Evolutionary conservation across 2,329 filamentous ascomycete species (phyloP).

Genomic region (Cadophora luteo-olivacea): DNA sequence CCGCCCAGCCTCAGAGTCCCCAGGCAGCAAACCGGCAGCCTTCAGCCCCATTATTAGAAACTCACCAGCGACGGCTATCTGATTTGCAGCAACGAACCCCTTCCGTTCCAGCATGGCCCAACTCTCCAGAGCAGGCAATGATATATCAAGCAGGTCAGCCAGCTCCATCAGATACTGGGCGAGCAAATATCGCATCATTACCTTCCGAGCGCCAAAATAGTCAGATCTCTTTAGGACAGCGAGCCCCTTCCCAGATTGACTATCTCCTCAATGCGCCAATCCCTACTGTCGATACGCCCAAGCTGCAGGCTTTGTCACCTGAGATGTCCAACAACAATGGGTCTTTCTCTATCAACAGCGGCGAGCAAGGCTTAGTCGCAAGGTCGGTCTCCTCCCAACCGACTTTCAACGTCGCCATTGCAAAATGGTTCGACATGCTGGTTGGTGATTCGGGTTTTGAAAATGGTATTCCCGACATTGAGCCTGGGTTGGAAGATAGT

Average conservation of each 20-base stretch:
- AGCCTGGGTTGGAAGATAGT: neutral
- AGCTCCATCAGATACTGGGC: neutral
- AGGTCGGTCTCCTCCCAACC: slow-evolving; percentile 20
- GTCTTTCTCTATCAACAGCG: slow-evolving; percentile 18
- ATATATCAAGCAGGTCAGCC: slow-evolving; percentile 8
- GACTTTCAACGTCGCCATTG: slow-evolving; percentile 24
- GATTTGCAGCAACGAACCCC: neutral
- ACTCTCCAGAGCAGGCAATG: slow-evolving; percentile 17
- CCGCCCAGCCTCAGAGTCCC: neutral
- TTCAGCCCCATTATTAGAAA: slow-evolving; percentile 1
- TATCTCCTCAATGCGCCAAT: slow-evolving; percentile 8
- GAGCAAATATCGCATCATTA: neutral
- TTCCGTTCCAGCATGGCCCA: slow-evolving; percentile 19
- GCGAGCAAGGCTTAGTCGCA: slow-evolving; percentile 3
- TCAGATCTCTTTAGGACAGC: neutral
- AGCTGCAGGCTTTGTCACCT: neutral
- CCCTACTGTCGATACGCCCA: slow-evolving; percentile 1
- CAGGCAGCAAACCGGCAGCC: neutral
- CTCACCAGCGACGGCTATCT: neutral
- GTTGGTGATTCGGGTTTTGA: slow-evolving; percentile 25
- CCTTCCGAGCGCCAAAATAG: neutral
- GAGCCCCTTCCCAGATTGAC: slow-evolving; percentile 6
- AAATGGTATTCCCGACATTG: slow-evolving; percentile 16
- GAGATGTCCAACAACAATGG: slow-evolving; percentile 19
- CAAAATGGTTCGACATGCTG: slow-evolving; percentile 28